phyloP scores from a whole-genome alignment of 495 filamentous ascomycete species.

The Apiosordaria backusii region DNA sequence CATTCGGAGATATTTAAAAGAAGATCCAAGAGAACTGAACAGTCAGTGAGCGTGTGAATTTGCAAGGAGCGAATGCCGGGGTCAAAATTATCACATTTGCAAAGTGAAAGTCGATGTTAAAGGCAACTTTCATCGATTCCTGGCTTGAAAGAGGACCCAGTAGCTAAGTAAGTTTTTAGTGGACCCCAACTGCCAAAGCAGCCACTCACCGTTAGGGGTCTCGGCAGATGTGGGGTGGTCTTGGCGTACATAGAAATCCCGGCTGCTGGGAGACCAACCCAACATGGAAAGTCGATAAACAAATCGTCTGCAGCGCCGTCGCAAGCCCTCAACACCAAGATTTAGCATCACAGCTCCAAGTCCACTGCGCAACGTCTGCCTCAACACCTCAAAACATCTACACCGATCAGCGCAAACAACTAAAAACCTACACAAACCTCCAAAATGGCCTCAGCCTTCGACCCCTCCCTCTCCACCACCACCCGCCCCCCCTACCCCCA shows the following conservation, averaged over 20 bases:
- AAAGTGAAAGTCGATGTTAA: background rate
- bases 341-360: background rate
- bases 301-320: conserved; percentile 4
- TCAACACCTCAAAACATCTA: background rate
- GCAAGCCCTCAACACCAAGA: background rate
- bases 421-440: conserved; percentile 10
- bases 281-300: conserved; percentile 20
- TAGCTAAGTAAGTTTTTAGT: conserved; percentile 20
- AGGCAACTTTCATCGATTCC: background rate
- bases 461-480: conserved; percentile 73
- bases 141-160: background rate
- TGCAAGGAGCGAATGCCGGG: background rate
- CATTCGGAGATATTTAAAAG: background rate
- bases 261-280: conserved; percentile 24
- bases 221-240: background rate
- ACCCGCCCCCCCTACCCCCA: conserved; percentile 69
- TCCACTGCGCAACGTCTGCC: background rate
- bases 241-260: conserved; percentile 13
- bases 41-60: background rate
- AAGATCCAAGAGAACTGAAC: background rate
- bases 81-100: background rate
- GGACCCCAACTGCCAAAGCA: background rate
- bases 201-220: background rate
- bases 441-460: conserved; percentile 67
- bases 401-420: conserved; percentile 9